These are phyloP conservation scores for Lecanosticta acicola DNA, from an alignment of 2,329 filamentous ascomycete genomes.

Conservation along the genomic window DNA sequence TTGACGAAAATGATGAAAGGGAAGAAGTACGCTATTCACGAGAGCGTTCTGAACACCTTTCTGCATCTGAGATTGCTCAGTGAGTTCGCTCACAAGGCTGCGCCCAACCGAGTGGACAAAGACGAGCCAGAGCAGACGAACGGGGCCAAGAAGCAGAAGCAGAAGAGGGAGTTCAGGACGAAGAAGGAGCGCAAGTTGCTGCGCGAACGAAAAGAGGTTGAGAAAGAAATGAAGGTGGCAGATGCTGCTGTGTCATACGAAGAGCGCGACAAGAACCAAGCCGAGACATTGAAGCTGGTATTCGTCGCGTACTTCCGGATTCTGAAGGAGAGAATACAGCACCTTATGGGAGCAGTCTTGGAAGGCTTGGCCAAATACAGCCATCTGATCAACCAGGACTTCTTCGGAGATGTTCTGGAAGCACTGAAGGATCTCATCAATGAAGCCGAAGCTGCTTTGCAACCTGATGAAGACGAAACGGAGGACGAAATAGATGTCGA, in stretches of 20 bases:
- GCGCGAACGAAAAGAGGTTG: conserved; percentile 79
- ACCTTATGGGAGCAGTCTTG: conserved; percentile 92
- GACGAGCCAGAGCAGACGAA: conserved; percentile 41
- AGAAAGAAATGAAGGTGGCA: conserved; percentile 89
- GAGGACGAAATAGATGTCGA: conserved; percentile 41
- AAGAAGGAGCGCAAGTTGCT: conserved; percentile 78
- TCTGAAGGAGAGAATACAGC: conserved; percentile 71
- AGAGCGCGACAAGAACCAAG: conserved; percentile 87
- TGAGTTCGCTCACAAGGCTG: conserved; percentile 81
- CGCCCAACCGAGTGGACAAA: conserved; percentile 68
- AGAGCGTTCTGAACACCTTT: conserved; percentile 84
- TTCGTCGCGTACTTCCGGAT: conserved; percentile 95
- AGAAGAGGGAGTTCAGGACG: conserved; percentile 78
- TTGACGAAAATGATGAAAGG: conserved; percentile 94
- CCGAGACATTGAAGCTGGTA: conserved; percentile 90
- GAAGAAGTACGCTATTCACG: conserved; percentile 74
- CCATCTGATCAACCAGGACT: conserved; percentile 97
- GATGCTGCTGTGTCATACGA: conserved; percentile 89
- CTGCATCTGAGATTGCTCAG: conserved; percentile 80
- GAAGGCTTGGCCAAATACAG: conserved; percentile 91
- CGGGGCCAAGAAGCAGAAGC: conserved; percentile 56
- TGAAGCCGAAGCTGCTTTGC: conserved; percentile 52
- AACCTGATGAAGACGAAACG: conserved; percentile 41
- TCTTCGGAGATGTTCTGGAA: conserved; percentile 94
- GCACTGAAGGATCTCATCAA: conserved; percentile 88